Percentiles rank a stretch among this genome's conserved stretches.
Conservation (phyloP, 2,329 filamentous ascomycete species). For the Stemphylium beticola region DNA sequence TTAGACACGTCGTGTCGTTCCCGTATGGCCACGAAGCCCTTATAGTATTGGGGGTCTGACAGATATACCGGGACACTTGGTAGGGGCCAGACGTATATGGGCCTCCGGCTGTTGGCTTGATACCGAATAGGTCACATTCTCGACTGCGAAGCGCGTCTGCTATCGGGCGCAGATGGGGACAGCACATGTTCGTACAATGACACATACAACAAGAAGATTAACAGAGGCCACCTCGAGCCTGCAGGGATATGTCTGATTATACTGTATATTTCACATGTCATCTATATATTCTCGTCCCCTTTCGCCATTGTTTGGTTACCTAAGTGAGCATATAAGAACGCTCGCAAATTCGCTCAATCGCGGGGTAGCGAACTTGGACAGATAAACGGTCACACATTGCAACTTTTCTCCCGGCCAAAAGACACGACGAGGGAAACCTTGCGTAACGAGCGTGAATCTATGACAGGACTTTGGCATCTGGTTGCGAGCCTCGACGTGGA, state of each 20-base stretch:
- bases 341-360: slow-evolving; percentile 32
- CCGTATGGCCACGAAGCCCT: no score
- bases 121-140: no score
- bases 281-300: background rate
- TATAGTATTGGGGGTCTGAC: no score
- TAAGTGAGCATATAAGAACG: slow-evolving; percentile 18
- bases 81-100: no score
- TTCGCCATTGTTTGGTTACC: slow-evolving; percentile 2
- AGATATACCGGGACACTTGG: no score
- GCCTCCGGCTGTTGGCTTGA: no score
- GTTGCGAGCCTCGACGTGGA: background rate
- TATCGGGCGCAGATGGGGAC: no score
- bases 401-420: background rate
- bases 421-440: background rate
- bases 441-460: background rate
- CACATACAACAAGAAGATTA: no score
- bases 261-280: background rate
- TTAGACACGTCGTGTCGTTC: background rate
- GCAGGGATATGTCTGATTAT: background rate
- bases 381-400: background rate
- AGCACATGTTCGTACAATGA: no score
- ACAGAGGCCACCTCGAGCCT: no score
- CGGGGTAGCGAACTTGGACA: slow-evolving; percentile 6
- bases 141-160: no score
- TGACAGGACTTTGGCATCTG: background rate